These are phyloP conservation scores for Tardiomyces blankii DNA, from an alignment of 1,139 yeast species.

Conservation along the genomic window DNA sequence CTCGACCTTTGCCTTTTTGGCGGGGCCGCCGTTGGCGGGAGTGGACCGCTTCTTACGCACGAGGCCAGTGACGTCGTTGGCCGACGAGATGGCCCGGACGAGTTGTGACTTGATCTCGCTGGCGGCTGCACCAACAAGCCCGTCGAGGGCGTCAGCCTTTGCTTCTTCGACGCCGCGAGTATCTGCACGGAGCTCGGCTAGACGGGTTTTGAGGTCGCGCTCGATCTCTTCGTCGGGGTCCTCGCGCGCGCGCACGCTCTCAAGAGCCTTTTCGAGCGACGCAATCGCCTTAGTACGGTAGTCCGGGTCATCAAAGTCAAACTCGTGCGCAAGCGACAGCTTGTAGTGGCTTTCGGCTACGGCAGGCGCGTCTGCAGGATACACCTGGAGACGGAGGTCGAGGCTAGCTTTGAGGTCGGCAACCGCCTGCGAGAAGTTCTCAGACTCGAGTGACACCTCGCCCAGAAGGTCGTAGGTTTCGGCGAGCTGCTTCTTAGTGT, in stretches of 20 bases:
- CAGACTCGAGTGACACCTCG: slow-evolving; percentile 76
- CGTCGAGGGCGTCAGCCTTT: slow-evolving; percentile 49
- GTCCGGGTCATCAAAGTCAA: slow-evolving; percentile 42
- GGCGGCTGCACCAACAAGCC: slow-evolving; percentile 47
- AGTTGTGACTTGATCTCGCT: slow-evolving; percentile 4
- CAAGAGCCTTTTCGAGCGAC: slow-evolving; percentile 51
- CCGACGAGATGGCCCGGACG: slow-evolving; percentile 15
- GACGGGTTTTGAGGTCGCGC: slow-evolving; percentile 48
- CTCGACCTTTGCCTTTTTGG: not conserved
- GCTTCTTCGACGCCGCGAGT: slow-evolving; percentile 44
- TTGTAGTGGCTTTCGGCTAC: slow-evolving; percentile 78
- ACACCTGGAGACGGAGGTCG: slow-evolving; percentile 44
- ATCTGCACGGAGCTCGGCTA: slow-evolving; percentile 42
- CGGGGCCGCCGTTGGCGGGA: not conserved
- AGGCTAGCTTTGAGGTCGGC: slow-evolving; percentile 52
- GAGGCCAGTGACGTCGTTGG: slow-evolving; percentile 47
- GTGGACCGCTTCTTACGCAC: slow-evolving; percentile 35
- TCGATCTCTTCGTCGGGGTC: slow-evolving; percentile 43
- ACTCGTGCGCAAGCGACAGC: slow-evolving; percentile 69
- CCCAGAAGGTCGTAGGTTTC: slow-evolving; percentile 77
- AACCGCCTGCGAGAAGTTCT: slow-evolving; percentile 69
- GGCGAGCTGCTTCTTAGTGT: slow-evolving; percentile 44
- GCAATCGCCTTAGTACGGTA: slow-evolving; percentile 37
- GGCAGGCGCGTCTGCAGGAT: slow-evolving; percentile 40
- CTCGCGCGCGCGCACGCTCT: slow-evolving; percentile 39